Conservation (phyloP, 108 stramenopile species). For the Craspedostauros australis region DNA sequence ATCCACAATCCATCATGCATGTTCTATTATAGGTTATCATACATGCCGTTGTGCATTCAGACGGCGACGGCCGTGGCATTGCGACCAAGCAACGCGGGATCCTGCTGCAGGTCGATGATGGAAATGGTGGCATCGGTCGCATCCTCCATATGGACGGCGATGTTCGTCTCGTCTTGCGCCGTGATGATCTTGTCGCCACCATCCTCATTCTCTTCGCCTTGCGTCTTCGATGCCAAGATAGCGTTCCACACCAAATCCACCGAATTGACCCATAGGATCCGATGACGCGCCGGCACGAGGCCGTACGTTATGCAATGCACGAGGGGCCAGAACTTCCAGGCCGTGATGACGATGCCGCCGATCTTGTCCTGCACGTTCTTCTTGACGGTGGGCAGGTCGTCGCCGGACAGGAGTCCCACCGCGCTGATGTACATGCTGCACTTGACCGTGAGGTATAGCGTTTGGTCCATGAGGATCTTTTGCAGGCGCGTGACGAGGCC, state of each 20-base stretch:
- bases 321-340: slow-evolving; percentile 95
- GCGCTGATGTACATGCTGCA: slow-evolving; percentile 85
- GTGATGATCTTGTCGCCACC: too few species aligned
- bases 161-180: too few species aligned
- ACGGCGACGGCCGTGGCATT: too few species aligned
- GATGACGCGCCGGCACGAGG: slow-evolving; percentile 82
- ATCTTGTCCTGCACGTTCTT: slow-evolving; percentile 70
- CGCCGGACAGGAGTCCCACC: slow-evolving; percentile 72
- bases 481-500: slow-evolving; percentile 72
- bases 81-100: too few species aligned
- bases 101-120: too few species aligned
- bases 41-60: too few species aligned
- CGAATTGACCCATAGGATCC: slow-evolving; percentile 92
- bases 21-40: too few species aligned
- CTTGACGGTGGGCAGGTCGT: slow-evolving; percentile 44
- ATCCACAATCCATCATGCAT: too few species aligned
- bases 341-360: slow-evolving; percentile 79
- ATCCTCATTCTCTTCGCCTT: slow-evolving; percentile 9
- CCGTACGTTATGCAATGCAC: slow-evolving; percentile 88
- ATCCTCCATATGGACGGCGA: too few species aligned
- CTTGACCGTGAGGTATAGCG: slow-evolving; percentile 85
- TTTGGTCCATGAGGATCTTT: slow-evolving; percentile 96
- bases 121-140: too few species aligned
- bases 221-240: slow-evolving; percentile 65
- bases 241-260: slow-evolving; percentile 91